Percentiles rank a stretch among this genome's conserved stretches.
phyloP scores from a whole-genome alignment of 2,329 filamentous ascomycete species.

The Alternaria sp. region DNA sequence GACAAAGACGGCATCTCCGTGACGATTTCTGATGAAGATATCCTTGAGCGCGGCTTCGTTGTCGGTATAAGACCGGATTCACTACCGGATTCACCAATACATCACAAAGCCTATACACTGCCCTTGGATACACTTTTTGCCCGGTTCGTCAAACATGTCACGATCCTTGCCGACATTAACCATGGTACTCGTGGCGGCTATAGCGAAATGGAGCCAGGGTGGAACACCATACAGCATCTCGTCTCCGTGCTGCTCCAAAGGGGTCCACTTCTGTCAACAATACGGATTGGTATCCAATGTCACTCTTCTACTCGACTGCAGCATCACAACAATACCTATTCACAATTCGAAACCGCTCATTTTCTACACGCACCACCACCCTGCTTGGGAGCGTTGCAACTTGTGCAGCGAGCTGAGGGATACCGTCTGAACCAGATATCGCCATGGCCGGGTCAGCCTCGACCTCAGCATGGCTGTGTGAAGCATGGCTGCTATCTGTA shows the following conservation, averaged over 20 bases:
- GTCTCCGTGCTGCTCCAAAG: neutral
- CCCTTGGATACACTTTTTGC: neutral
- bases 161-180: neutral
- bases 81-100: neutral
- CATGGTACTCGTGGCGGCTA: neutral
- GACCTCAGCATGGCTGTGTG: neutral
- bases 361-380: neutral
- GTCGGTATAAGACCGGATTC: neutral
- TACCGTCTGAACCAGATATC: constrained; percentile 4
- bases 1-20: neutral
- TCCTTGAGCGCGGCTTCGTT: neutral
- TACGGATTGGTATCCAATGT: neutral
- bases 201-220: neutral
- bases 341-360: neutral
- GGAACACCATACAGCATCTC: neutral
- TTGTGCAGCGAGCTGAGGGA: constrained; percentile 3
- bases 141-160: constrained; percentile 3
- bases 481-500: constrained; percentile 4
- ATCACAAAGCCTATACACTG: neutral
- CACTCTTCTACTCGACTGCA: neutral
- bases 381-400: neutral
- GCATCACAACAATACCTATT: constrained; percentile 2
- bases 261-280: neutral
- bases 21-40: neutral
- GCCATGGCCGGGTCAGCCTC: neutral